These are phyloP conservation scores for Phytophthora agathidicida DNA, from an alignment of 352 stramenopile genomes.

Conservation along the genomic window DNA sequence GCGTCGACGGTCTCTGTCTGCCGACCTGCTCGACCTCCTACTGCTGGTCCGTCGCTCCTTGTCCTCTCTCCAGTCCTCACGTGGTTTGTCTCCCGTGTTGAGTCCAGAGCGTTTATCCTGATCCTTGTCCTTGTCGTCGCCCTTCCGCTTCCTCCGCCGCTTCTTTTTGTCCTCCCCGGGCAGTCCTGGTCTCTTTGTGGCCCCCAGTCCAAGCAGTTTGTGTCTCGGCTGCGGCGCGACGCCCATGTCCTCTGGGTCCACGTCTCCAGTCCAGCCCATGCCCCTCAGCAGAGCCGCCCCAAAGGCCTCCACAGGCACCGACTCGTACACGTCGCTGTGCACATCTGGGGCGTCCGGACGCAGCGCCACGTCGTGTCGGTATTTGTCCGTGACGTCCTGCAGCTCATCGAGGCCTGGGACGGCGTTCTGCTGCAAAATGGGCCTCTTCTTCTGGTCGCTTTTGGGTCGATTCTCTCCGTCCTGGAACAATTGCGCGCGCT, in stretches of 20 bases:
- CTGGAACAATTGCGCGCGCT: constrained; percentile 51
- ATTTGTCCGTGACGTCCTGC: constrained; percentile 82
- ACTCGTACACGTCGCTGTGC: constrained; percentile 84
- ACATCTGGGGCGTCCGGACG: constrained; percentile 86
- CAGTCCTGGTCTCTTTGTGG: constrained; percentile 73
- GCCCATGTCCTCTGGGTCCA: constrained; percentile 49
- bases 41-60: constrained; percentile 19
- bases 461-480: constrained; percentile 23
- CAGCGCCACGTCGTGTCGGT: constrained; percentile 80
- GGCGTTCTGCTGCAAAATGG: constrained; percentile 78
- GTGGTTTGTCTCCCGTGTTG: constrained; percentile 8
- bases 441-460: constrained; percentile 35
- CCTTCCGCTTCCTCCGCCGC: constrained; percentile 31
- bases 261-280: constrained; percentile 96
- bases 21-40: constrained; percentile 2
- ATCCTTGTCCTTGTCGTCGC: constrained; percentile 9
- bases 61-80: constrained; percentile 7
- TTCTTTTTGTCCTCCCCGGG: constrained; percentile 55
- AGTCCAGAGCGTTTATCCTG: constrained; percentile 15
- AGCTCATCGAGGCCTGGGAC: constrained; percentile 72
- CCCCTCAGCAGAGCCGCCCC: constrained; percentile 95
- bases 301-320: constrained; percentile 95
- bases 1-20: constrained; percentile 11
- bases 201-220: constrained; percentile 93
- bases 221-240: constrained; percentile 79